Conservation (phyloP, 2,329 filamentous ascomycete genomes). For the Fusarium penzigii region DNA sequence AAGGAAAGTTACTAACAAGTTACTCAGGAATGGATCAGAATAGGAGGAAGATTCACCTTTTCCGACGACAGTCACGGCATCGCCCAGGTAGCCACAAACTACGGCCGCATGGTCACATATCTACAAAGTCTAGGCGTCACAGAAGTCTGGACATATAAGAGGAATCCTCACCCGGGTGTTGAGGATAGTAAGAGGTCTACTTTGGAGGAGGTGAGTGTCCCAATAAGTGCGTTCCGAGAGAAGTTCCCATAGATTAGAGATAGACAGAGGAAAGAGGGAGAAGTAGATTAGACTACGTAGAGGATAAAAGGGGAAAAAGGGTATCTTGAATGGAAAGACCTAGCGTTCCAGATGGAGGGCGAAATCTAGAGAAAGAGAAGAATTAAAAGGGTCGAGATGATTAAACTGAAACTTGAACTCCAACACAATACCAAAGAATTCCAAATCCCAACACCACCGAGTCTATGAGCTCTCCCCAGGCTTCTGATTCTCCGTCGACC, state of each 20-base stretch:
- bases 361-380: constrained; percentile 3
- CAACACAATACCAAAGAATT: background rate
- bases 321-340: constrained; percentile 24
- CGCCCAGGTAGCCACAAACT: constrained; percentile 86
- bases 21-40: constrained; percentile 62
- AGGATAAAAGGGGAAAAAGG: constrained; percentile 8
- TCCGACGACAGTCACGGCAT: constrained; percentile 94
- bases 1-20: background rate
- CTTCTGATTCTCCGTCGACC: constrained; percentile 1
- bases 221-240: constrained; percentile 42
- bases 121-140: constrained; percentile 65
- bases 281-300: constrained; percentile 1
- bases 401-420: constrained; percentile 1
- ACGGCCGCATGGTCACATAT: constrained; percentile 68
- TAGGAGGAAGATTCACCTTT: constrained; percentile 82
- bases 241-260: constrained; percentile 24
- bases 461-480: background rate
- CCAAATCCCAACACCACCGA: background rate
- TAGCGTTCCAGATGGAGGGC: constrained; percentile 14
- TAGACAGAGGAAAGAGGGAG: constrained; percentile 11
- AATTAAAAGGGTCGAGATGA: constrained; percentile 4
- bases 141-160: constrained; percentile 59
- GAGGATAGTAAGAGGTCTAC: constrained; percentile 33
- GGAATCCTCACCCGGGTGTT: constrained; percentile 34
- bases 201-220: constrained; percentile 46